Conservation (phyloP, 129 eudicot genomes). For the Centella asiatica region DNA sequence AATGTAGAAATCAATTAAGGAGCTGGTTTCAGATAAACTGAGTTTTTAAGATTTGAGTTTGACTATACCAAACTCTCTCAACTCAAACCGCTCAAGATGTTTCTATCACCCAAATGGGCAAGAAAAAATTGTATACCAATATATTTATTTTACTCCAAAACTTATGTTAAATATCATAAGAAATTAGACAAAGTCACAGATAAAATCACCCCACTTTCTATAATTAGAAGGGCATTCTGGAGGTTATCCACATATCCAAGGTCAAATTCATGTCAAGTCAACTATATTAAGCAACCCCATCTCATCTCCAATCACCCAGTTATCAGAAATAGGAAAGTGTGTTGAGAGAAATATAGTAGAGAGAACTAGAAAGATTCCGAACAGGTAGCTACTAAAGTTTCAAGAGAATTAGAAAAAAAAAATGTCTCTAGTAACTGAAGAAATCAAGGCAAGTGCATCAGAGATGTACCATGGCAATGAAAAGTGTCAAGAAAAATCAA, state of each 20-base stretch:
- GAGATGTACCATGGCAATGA: constrained; percentile 60
- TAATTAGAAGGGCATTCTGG: background rate
- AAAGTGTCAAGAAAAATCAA: constrained; percentile 45
- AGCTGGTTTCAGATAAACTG: too few species aligned
- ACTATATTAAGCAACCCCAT: constrained; percentile 12
- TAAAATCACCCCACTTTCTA: background rate
- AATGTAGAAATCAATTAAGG: too few species aligned
- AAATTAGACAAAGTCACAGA: background rate
- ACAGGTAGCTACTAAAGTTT: background rate
- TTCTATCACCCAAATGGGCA: background rate
- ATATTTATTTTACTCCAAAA: too few species aligned
- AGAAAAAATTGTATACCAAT: too few species aligned
- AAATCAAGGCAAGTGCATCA: constrained; percentile 56
- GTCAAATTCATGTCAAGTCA: background rate
- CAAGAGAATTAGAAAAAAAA: background rate
- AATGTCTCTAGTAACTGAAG: constrained; percentile 63
- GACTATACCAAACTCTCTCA: too few species aligned
- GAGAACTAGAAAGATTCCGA: background rate
- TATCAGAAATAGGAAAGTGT: background rate
- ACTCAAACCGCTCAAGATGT: too few species aligned
- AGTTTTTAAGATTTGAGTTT: too few species aligned
- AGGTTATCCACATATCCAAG: constrained; percentile 1
- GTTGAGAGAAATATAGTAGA: too few species aligned
- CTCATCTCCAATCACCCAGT: too few species aligned
- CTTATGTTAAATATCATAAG: background rate